A percentile compares a stretch with the other conserved stretches of the same genome.
Evolutionary conservation across 352 stramenopile genomes (phyloP).

Genomic region (Hyaloperonospora arabidopsidis): DNA sequence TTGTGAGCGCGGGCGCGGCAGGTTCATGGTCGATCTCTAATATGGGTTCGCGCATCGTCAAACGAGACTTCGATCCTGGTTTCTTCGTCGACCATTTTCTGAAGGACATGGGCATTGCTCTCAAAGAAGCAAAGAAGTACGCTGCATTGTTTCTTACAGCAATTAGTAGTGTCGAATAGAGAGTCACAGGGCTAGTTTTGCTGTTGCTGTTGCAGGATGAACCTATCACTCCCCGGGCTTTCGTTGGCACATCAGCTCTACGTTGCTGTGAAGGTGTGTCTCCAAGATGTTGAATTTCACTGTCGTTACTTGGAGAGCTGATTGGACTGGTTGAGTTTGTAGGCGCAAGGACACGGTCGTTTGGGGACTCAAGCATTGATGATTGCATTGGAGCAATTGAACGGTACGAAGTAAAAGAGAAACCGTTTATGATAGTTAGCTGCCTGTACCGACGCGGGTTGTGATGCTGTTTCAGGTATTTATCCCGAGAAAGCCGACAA

Average conservation of each 20-base stretch:
- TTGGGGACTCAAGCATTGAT: slow-evolving; percentile 82
- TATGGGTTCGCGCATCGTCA: slow-evolving; percentile 82
- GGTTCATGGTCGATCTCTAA: slow-evolving; percentile 88
- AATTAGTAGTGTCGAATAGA: background rate
- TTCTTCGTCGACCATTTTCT: slow-evolving; percentile 90
- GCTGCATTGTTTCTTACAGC: slow-evolving; percentile 3
- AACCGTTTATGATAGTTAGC: background rate
- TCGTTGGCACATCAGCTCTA: slow-evolving; percentile 84
- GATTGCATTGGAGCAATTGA: slow-evolving; percentile 82
- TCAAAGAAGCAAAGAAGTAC: slow-evolving; percentile 75
- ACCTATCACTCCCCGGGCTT: slow-evolving; percentile 75
- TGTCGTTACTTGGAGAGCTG: slow-evolving; percentile 3
- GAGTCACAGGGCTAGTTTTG: slow-evolving; percentile 1
- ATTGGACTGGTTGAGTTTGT: slow-evolving; percentile 5
- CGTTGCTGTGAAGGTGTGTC: slow-evolving; percentile 63
- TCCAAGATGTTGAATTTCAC: background rate
- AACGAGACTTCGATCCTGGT: slow-evolving; percentile 82
- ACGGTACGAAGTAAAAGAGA: slow-evolving; percentile 34
- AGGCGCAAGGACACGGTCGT: slow-evolving; percentile 74
- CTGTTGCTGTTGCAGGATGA: slow-evolving; percentile 47
- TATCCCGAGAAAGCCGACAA: slow-evolving; percentile 36
- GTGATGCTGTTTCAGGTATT: slow-evolving; percentile 26
- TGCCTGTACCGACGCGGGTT: slow-evolving; percentile 2
- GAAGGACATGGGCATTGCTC: slow-evolving; percentile 87
- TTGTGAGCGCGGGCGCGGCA: slow-evolving; percentile 77